These are phyloP conservation scores for Rubroboletus pulcherrimus DNA, from an alignment of 768 basidiomycete genomes.

Conservation along the genomic window DNA sequence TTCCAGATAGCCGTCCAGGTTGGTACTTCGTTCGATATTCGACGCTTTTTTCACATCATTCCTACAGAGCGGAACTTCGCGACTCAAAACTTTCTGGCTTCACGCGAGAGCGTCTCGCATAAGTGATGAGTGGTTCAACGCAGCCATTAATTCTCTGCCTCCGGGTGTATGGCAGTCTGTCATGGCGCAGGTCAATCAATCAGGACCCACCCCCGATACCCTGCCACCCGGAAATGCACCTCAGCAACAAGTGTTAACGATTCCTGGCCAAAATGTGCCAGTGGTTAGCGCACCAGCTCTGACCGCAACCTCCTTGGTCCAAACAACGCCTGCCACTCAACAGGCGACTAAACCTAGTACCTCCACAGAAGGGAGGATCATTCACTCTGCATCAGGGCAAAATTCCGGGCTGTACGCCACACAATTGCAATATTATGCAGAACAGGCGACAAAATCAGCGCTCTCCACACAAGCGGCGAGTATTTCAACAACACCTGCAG, in stretches of 20 bases:
- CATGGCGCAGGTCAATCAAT: constrained; percentile 1
- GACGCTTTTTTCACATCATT: constrained; percentile 1
- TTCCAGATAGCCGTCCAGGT: constrained; percentile 25
- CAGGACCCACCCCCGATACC: background rate
- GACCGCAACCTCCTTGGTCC: background rate
- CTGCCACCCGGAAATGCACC: background rate
- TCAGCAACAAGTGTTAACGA: background rate
- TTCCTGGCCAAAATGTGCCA: background rate
- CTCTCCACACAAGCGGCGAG: constrained; percentile 1
- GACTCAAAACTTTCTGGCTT: constrained; percentile 11
- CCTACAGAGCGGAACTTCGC: constrained; percentile 14
- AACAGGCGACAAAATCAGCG: constrained; percentile 11
- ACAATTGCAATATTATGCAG: constrained; percentile 23
- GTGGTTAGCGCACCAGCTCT: background rate
- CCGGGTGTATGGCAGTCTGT: constrained; percentile 10
- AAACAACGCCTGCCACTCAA: background rate
- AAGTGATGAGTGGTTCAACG: constrained; percentile 18
- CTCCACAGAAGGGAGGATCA: background rate
- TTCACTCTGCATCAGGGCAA: background rate
- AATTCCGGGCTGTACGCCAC: constrained; percentile 3
- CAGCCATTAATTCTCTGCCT: constrained; percentile 19
- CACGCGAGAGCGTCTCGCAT: constrained; percentile 17
- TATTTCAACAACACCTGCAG: background rate
- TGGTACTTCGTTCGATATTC: constrained; percentile 4
- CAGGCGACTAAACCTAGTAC: background rate